Percentiles rank a stretch among this genome's conserved stretches.
Evolutionary conservation across 2,329 filamentous ascomycete species (phyloP).

Genomic region (Tolypocladium nubicola): DNA sequence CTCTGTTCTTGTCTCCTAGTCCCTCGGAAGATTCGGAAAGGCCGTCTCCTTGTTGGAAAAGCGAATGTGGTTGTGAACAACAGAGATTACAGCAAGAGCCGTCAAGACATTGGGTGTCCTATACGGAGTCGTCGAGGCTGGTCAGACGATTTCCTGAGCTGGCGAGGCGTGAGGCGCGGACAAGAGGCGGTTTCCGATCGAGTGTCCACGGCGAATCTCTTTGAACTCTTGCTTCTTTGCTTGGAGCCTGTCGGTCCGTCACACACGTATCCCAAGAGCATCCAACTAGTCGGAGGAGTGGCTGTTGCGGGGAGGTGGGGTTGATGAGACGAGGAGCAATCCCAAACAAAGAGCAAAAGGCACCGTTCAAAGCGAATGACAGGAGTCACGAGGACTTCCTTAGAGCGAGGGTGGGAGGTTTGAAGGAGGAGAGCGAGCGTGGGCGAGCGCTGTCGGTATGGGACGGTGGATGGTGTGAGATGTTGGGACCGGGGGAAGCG

Average conservation of each 20-base stretch:
- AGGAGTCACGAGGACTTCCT: constrained; percentile 68
- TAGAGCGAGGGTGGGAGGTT: constrained; percentile 24
- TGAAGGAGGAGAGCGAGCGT: constrained; percentile 5
- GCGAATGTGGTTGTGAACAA: constrained; percentile 20
- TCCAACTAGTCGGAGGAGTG: not conserved
- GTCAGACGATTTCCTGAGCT: not conserved
- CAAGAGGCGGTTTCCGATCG: not conserved
- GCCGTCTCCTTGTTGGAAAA: constrained; percentile 10
- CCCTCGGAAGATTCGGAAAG: not conserved
- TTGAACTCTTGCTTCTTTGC: not conserved
- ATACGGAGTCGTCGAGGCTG: not conserved
- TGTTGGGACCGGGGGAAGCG: constrained; percentile 3
- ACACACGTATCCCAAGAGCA: not conserved
- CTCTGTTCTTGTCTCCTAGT: not conserved
- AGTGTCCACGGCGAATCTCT: not conserved
- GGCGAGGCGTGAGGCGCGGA: not conserved
- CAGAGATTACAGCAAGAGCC: constrained; percentile 2
- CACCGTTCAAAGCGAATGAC: constrained; percentile 57
- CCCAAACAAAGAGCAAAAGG: constrained; percentile 33
- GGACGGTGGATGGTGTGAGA: constrained; percentile 1
- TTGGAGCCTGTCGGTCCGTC: not conserved
- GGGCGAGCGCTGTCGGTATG: constrained; percentile 1
- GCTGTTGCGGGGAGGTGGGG: constrained; percentile 1
- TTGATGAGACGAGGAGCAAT: constrained; percentile 9
- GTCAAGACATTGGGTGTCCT: not conserved